A percentile compares a stretch with the other conserved stretches of the same genome.
Conservation (phyloP, 1,139 yeast species). For the Taphrina betulina region DNA sequence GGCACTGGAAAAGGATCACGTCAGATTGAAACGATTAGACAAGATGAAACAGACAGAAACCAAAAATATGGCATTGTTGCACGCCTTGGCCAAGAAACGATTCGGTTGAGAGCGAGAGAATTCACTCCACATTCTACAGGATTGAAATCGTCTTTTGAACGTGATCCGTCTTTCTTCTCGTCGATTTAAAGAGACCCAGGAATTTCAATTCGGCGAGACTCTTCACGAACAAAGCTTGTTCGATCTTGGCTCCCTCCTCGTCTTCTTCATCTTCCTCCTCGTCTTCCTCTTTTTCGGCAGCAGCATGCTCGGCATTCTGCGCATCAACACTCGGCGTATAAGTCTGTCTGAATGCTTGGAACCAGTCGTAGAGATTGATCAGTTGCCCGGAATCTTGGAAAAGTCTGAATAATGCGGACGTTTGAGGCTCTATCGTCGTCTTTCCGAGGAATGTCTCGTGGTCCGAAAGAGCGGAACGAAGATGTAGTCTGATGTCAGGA, state of each 20-base stretch:
- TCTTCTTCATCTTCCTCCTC: conserved; percentile 7
- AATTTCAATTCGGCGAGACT: conserved; percentile 35
- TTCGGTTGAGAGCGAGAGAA: background rate
- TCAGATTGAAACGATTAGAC: background rate
- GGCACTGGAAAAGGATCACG: background rate
- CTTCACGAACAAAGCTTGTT: conserved; percentile 32
- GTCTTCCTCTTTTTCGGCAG: background rate
- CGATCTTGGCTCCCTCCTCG: background rate
- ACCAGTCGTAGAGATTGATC: conserved; percentile 36
- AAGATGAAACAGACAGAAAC: background rate
- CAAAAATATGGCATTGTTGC: background rate
- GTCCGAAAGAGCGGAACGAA: conserved; percentile 17
- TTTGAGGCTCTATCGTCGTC: conserved; percentile 23
- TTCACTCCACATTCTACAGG: background rate
- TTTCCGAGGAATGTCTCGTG: conserved; percentile 14
- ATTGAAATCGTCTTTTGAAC: conserved; percentile 31
- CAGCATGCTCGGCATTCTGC: background rate
- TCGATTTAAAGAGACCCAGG: conserved; percentile 34
- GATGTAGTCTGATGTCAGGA: conserved; percentile 11
- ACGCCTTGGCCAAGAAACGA: background rate
- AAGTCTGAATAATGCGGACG: conserved; percentile 30
- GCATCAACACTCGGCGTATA: conserved; percentile 1
- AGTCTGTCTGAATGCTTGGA: conserved; percentile 27
- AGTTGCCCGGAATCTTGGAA: conserved; percentile 35
- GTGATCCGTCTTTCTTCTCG: conserved; percentile 36